phyloP scores from a whole-genome alignment of 2,329 filamentous ascomycete genomes.

The Myriangium duriaei region DNA sequence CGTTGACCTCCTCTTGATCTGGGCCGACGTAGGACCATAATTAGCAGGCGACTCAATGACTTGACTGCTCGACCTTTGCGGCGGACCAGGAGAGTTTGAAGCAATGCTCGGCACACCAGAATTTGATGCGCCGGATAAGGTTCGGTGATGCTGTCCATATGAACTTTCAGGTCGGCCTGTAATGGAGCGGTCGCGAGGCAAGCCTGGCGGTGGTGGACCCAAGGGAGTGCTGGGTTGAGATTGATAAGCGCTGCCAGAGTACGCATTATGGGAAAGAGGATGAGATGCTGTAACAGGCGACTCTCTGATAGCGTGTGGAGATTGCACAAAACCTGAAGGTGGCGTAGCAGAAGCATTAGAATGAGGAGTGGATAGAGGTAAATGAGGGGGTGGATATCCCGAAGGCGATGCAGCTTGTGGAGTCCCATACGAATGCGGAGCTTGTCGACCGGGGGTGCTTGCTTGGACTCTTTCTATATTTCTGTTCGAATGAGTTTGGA shows the following conservation, averaged over 20 bases:
- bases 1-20: slow-evolving; percentile 14
- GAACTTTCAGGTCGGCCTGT: slow-evolving; percentile 19
- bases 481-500: slow-evolving; percentile 14
- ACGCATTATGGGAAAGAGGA: slow-evolving; percentile 22
- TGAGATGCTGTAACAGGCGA: slow-evolving; percentile 18
- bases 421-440: slow-evolving; percentile 13
- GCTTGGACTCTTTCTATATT: slow-evolving; percentile 3
- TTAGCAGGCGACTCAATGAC: slow-evolving; percentile 25
- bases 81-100: slow-evolving; percentile 19
- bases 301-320: slow-evolving; percentile 20
- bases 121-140: slow-evolving; percentile 21
- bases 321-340: slow-evolving; percentile 21
- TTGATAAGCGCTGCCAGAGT: slow-evolving; percentile 22
- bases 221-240: slow-evolving; percentile 38
- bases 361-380: slow-evolving; percentile 5
- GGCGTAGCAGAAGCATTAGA: slow-evolving; percentile 22
- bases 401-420: slow-evolving; percentile 12
- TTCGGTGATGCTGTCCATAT: slow-evolving; percentile 18
- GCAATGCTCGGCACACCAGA: slow-evolving; percentile 12
- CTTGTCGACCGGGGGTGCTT: slow-evolving; percentile 1
- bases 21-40: slow-evolving; percentile 12
- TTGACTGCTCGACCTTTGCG: slow-evolving; percentile 20
- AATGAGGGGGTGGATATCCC: slow-evolving; percentile 9
- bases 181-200: slow-evolving; percentile 18
- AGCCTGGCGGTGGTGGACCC: slow-evolving; percentile 29